A percentile compares a stretch with the other conserved stretches of the same genome.
Evolutionary conservation across 352 stramenopile genomes (phyloP).

Genomic region (Phytophthora multivora): DNA sequence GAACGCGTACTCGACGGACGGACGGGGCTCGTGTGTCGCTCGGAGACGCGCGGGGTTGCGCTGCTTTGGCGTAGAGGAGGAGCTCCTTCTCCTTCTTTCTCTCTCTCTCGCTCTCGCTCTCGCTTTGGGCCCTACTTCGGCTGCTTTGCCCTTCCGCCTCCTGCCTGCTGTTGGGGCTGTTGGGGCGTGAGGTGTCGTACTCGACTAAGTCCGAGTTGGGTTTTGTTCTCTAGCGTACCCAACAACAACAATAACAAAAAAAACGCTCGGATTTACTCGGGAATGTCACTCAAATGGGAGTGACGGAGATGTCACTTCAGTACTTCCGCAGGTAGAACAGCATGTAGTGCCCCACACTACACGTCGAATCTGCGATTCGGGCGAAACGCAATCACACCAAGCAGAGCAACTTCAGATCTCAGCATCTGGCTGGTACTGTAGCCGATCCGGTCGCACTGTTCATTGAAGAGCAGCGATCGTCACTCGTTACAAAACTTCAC

Average conservation of each 20-base stretch:
- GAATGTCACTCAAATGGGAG: neutral
- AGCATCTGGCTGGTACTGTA: neutral
- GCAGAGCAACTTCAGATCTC: conserved; percentile 5
- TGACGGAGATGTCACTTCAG: neutral
- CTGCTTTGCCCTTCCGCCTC: neutral
- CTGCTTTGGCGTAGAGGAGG: neutral
- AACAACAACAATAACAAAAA: too few relatives aligned
- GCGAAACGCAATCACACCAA: conserved; percentile 1
- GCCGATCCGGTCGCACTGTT: conserved; percentile 18
- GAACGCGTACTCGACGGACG: neutral
- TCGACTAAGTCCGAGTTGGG: neutral
- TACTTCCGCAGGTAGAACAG: neutral
- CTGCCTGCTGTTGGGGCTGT: neutral
- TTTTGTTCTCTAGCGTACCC: neutral
- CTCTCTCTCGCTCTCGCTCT: neutral
- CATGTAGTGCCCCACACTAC: neutral
- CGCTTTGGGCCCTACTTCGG: neutral
- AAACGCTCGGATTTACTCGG: too few relatives aligned
- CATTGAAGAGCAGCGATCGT: conserved; percentile 18
- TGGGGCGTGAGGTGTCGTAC: neutral
- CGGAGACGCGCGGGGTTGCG: too few relatives aligned
- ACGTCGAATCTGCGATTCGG: neutral
- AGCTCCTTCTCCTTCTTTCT: neutral
- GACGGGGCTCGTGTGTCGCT: neutral
- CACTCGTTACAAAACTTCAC: conserved; percentile 4